Conservation (phyloP, 495 filamentous ascomycete genomes). For the Friedmanniomyces simplex region DNA sequence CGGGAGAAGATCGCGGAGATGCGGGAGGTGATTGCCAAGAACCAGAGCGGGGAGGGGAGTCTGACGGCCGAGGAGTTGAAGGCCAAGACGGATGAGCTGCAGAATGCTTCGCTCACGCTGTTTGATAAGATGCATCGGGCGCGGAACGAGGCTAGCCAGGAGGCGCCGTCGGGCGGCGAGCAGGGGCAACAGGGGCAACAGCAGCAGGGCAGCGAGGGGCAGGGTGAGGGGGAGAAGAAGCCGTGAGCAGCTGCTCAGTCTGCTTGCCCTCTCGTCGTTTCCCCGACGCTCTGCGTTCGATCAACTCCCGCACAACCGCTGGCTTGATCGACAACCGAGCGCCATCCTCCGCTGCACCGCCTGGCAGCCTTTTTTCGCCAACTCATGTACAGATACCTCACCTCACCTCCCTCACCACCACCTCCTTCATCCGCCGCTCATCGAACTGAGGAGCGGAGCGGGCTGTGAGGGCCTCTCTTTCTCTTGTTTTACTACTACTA, state of each 20-base stretch:
- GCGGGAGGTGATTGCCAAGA: constrained; percentile 87
- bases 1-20: constrained; percentile 85
- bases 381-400: not conserved
- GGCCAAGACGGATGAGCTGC: constrained; percentile 95
- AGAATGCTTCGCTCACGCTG: constrained; percentile 86
- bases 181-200: constrained; percentile 20
- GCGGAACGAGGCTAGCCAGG: constrained; percentile 50
- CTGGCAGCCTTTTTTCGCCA: not conserved
- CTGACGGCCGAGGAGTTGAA: constrained; percentile 85
- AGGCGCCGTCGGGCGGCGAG: constrained; percentile 19
- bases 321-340: not conserved
- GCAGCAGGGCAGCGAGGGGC: constrained; percentile 27
- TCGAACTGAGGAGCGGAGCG: not conserved
- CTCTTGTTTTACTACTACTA: no score
- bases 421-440: not conserved
- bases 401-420: not conserved
- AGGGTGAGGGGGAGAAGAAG: constrained; percentile 83
- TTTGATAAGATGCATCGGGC: constrained; percentile 99
- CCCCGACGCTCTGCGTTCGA: not conserved
- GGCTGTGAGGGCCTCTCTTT: no score
- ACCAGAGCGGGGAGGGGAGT: constrained; percentile 79
- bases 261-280: not conserved
- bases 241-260: constrained; percentile 36
- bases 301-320: no score
- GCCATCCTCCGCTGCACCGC: not conserved